Evolutionary conservation across 1,139 yeast species (phyloP).

Genomic region (Blastobotrys illinoisensis): DNA sequence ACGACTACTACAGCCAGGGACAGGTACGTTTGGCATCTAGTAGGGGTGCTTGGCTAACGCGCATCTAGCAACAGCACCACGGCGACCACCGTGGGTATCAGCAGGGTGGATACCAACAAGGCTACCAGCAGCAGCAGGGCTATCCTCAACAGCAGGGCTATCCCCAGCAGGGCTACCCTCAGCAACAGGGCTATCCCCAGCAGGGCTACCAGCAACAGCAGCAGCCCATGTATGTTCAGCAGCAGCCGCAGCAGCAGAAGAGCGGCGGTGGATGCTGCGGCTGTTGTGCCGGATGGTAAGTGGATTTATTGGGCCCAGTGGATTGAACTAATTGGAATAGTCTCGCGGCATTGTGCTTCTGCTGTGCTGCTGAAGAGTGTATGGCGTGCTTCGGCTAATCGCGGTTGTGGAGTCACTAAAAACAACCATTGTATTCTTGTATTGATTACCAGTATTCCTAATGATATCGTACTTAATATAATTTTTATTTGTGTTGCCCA

Average conservation of each 20-base stretch:
- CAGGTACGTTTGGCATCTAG: conserved; percentile 1
- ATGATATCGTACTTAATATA: no score
- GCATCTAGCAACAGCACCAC: conserved; percentile 5
- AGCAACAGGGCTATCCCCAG: conserved; percentile 19
- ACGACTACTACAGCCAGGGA: conserved; percentile 23
- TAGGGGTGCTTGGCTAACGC: no score
- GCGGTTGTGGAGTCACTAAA: not conserved
- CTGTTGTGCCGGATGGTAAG: conserved; percentile 24
- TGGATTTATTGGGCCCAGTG: conserved; percentile 2
- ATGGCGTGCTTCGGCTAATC: conserved; percentile 10
- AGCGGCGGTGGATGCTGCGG: conserved; percentile 20
- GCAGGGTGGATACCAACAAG: conserved; percentile 19
- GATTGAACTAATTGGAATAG: conserved; percentile 9
- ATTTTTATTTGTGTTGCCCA: no score
- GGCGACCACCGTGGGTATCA: conserved; percentile 15
- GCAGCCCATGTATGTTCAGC: conserved; percentile 18
- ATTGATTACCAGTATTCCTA: not conserved
- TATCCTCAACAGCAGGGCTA: conserved; percentile 15
- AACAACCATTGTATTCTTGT: no score
- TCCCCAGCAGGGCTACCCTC: conserved; percentile 17
- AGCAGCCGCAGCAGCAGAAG: conserved; percentile 23
- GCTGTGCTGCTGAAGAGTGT: conserved; percentile 26
- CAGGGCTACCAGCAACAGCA: conserved; percentile 22
- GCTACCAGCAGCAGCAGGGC: conserved; percentile 19
- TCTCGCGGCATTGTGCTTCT: conserved; percentile 22